These are phyloP conservation scores for Botrytis byssoidea DNA, from an alignment of 2,329 filamentous ascomycete genomes.

Conservation along the genomic window DNA sequence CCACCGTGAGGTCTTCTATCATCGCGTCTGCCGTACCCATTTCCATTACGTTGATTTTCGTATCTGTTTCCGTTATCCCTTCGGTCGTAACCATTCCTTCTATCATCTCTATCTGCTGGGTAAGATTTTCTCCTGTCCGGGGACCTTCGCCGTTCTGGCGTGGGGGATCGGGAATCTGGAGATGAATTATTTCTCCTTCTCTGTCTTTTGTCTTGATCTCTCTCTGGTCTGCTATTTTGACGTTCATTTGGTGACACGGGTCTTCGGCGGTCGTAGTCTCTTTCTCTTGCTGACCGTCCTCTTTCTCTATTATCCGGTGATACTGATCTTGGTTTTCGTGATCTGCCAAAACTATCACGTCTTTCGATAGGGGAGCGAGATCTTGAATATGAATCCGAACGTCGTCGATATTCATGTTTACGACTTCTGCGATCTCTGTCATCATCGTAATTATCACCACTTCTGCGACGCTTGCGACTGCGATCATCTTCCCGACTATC, in stretches of 20 bases:
- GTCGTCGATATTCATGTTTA: conserved; percentile 41
- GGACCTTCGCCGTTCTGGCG: conserved; percentile 40
- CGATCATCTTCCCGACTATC: conserved; percentile 43
- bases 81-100: conserved; percentile 24
- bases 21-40: conserved; percentile 34
- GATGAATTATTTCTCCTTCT: conserved; percentile 32
- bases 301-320: conserved; percentile 35
- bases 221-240: background rate
- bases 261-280: conserved; percentile 27
- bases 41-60: conserved; percentile 32
- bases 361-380: conserved; percentile 29
- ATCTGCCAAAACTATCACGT: conserved; percentile 30
- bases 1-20: conserved; percentile 24
- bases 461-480: conserved; percentile 47
- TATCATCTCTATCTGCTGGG: conserved; percentile 32
- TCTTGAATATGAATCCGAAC: conserved; percentile 43
- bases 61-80: conserved; percentile 29
- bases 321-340: conserved; percentile 31
- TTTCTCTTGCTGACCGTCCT: conserved; percentile 25
- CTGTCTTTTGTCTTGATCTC: background rate
- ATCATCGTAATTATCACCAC: conserved; percentile 32
- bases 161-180: conserved; percentile 41
- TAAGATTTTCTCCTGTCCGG: conserved; percentile 37
- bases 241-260: conserved; percentile 16
- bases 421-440: conserved; percentile 31